Evolutionary conservation across 805 yeast genomes (phyloP).

Genomic region (Spathaspora passalidarum): DNA sequence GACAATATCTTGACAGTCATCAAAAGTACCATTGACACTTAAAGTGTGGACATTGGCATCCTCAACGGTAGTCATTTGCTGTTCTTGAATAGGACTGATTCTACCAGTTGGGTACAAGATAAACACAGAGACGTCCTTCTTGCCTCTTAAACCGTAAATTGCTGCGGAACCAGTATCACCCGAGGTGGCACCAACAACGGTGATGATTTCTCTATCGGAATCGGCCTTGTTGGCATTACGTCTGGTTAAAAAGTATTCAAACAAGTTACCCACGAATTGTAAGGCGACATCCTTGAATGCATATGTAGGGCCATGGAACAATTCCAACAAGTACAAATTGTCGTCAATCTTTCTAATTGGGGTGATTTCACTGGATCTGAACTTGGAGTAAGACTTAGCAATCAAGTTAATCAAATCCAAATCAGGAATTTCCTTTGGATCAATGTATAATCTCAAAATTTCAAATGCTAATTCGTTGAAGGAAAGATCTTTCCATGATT

Average conservation of each 20-base stretch:
- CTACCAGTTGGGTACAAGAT: conserved; percentile 96
- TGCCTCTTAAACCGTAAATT: conserved; percentile 94
- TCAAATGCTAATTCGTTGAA: conserved; percentile 87
- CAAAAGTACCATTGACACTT: conserved; percentile 94
- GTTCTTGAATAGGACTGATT: conserved; percentile 96
- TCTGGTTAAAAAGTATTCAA: conserved; percentile 85
- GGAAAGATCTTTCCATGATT: conserved; percentile 67
- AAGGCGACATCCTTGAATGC: conserved; percentile 99
- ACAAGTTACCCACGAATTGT: conserved; percentile 95
- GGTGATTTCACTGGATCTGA: conserved; percentile 84
- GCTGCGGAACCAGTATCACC: conserved; percentile 99
- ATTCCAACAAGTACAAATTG: conserved; percentile 74
- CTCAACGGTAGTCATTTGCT: conserved; percentile 95
- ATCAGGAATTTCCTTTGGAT: conserved; percentile 67
- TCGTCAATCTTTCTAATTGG: conserved; percentile 70
- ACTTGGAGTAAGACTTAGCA: conserved; percentile 78
- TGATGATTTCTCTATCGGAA: conserved; percentile 68
- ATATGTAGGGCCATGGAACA: conserved; percentile 98
- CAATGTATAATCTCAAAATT: conserved; percentile 77
- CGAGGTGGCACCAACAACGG: conserved; percentile 98
- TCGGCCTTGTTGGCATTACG: conserved; percentile 53
- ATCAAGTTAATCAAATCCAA: conserved; percentile 64
- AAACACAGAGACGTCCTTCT: conserved; percentile 96
- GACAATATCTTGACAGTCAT: conserved; percentile 96
- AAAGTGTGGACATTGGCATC: conserved; percentile 93